Evolutionary conservation across 2,329 filamentous ascomycete species (phyloP), one percentile per base, ranked within the genome.

Genomic region (Apiospora sp.): DNA sequence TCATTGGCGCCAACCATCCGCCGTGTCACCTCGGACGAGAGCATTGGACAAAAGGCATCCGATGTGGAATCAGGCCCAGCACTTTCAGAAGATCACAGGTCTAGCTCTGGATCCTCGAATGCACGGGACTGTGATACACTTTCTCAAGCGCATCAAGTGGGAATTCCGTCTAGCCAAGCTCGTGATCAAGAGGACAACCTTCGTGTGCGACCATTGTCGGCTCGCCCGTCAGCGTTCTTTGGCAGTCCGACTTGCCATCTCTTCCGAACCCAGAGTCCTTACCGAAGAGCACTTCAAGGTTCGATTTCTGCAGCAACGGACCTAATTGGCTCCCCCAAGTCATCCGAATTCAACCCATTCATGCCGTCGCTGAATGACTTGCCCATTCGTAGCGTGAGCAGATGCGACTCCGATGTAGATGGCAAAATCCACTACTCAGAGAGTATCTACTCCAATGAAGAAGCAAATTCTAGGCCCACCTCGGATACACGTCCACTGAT

Each of bases 251-350:
- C 83, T 1, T 84, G 84, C 22, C 86, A 88, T 73, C 79, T 89
- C 0, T 89, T 90, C 73, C 84, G 88, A 41, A 87, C 87, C 0
- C 81, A 84, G 37, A 91, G 88, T 71, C 88, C 89, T 0, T 92
- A 87, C 75, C 86, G 89, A 3, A 86, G 86, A 37, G 86, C 86
- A 2, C 76, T 91, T 44, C 84, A 83, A 64, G 83, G 85, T 69
- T 86, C 80, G 1, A 88, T 88, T 75, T 81, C 82, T 71, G 77
- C 81, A 10, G 81, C 81, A 22, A 76, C 83, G 10, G 77, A 79
- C 22, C 34, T 22, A n/a, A 74, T 73, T 1, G 74, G 78, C 6
- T 72, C 76, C 3, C 72, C 72, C 0, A 78, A 74, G 7, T 78
- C 79, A 4, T 75, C 80, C 0, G 82, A 81, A 41, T 80, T 78